Evolutionary conservation across 306 rosid species (phyloP), one percentile per base, ranked within the genome.

Genomic region (Betula pendula): DNA sequence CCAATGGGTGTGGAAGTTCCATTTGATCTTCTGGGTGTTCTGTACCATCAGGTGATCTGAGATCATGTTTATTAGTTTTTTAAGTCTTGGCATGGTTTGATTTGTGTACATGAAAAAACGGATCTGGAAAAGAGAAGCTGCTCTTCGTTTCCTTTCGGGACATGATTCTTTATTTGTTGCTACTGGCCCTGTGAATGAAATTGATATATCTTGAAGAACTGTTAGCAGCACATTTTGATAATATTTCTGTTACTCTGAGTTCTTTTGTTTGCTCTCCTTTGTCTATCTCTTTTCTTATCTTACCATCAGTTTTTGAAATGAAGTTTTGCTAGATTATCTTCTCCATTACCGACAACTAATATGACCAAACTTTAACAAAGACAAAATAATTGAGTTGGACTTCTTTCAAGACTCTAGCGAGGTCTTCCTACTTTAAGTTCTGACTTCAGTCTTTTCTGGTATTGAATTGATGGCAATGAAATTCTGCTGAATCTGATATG

Each of bases 1-100:
- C 90, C 90, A 40, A 92, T 92, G 93, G 97, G 97, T 29, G 88
- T 94, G 29, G 98, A 94, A 87, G 92, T 92, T 58, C 83, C 96
- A 19, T 94, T 86, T 81, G 92, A 92, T 81, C 89, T 94, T 73
- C 59, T 94, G 71, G 98, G 98, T 56, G 75, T 82, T 68, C 74
- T 94, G 60, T 81, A 90, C 82, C 97, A 94, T 76, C 98, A 90
- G 93, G 98, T 90, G 60, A 83, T 81, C 74, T 79, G 24, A 19
- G 55, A 68, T 75, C 70, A 42, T 43, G 31, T 35, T 11, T 13
- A 59, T 68, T 45, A 49, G 52, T 71, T 27, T 56, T 51, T 72
- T 72, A 62, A 75, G 69, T 6, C 70, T 71, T 87, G 3, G 4
- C 68, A 40, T 52, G 40, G 85, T 79, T 73, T 78, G 73, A 72